Evolutionary conservation across 2,329 filamentous ascomycete species (phyloP).

Genomic region (Rachicladosporium sp.): DNA sequence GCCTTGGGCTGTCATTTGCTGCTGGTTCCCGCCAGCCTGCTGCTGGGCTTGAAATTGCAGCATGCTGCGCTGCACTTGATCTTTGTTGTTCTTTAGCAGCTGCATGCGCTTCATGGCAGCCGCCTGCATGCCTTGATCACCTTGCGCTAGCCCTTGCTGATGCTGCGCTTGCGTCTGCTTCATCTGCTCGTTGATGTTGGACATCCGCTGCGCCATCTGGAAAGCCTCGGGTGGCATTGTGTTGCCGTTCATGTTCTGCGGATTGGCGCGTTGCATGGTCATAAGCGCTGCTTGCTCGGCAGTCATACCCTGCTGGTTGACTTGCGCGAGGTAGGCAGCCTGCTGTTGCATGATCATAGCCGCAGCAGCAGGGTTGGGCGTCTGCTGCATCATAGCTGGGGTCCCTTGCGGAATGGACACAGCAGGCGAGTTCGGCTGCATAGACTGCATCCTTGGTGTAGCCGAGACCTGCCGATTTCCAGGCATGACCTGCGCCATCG

Average conservation of each 20-base stretch:
- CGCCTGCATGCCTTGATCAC: neutral
- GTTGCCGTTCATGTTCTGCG: constrained; percentile 2
- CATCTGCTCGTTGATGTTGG: neutral
- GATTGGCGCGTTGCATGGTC: neutral
- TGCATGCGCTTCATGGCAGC: neutral
- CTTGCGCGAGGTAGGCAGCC: neutral
- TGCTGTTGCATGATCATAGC: constrained; percentile 19
- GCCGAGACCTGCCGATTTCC: constrained; percentile 23
- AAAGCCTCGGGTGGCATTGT: constrained; percentile 5
- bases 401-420: constrained; percentile 16
- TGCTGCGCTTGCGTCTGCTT: neutral
- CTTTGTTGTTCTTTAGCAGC: neutral
- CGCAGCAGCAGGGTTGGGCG: constrained; percentile 20
- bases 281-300: neutral
- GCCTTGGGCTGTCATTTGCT: constrained; percentile 3
- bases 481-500: constrained; percentile 22
- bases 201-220: constrained; percentile 5
- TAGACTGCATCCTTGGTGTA: constrained; percentile 24
- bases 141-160: neutral
- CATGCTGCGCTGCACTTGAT: neutral
- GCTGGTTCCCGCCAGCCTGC: constrained; percentile 2
- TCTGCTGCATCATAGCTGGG: constrained; percentile 17
- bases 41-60: neutral
- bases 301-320: constrained; percentile 1
- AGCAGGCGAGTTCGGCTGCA: constrained; percentile 23